Conservation (phyloP, 2,329 filamentous ascomycete genomes). For the Botryotinia calthae region DNA sequence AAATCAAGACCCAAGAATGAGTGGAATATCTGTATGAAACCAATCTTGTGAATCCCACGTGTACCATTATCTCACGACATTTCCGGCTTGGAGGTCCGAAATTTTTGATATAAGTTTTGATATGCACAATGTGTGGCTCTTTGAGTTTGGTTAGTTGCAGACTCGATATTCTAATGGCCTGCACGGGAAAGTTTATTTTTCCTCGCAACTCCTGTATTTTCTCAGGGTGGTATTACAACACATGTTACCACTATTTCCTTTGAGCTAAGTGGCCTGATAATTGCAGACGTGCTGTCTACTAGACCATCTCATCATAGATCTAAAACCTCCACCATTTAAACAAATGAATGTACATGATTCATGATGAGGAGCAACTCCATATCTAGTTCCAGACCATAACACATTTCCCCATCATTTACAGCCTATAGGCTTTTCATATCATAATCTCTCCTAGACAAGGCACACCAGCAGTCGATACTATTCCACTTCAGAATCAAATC, state of each 20-base stretch:
- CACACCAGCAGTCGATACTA: background rate
- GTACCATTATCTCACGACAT: background rate
- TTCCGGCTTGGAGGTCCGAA: background rate
- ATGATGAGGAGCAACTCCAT: background rate
- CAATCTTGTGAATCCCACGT: background rate
- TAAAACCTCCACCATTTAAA: background rate
- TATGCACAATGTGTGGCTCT: background rate
- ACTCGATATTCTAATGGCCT: background rate
- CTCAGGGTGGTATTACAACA: background rate
- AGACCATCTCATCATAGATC: background rate
- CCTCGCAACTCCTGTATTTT: background rate
- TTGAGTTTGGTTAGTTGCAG: background rate
- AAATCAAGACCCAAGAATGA: background rate
- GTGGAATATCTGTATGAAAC: background rate
- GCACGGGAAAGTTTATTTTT: background rate
- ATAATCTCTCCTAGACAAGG: background rate
- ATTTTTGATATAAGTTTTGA: background rate
- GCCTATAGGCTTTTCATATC: background rate
- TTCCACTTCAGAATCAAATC: background rate
- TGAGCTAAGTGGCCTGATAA: background rate
- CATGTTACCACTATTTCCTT: background rate
- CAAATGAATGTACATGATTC: background rate
- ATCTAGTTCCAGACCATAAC: background rate
- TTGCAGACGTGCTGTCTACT: background rate
- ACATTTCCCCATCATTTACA: background rate